A percentile compares a stretch with the other conserved stretches of the same genome.
These are phyloP conservation scores for Capronia americana DNA, from an alignment of 2,329 filamentous ascomycete genomes.

Conservation along the genomic window DNA sequence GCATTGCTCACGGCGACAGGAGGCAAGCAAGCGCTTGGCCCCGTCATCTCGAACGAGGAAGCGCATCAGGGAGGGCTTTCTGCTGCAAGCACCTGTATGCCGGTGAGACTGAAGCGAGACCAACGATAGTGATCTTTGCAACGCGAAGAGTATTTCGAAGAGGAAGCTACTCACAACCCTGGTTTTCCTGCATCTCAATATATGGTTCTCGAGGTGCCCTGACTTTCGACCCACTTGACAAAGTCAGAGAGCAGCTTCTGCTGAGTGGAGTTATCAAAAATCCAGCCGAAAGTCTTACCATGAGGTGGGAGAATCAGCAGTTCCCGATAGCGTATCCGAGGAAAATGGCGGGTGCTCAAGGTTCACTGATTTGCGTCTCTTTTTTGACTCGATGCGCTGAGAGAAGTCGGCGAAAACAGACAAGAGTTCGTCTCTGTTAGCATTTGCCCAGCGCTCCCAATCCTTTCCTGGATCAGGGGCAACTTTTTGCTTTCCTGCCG, in stretches of 20 bases:
- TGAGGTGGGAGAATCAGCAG: background rate
- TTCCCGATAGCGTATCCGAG: background rate
- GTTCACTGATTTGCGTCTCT: background rate
- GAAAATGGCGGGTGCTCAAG: constrained; percentile 1
- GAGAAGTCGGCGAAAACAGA: background rate
- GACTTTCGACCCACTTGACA: background rate
- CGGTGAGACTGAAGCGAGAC: too few relatives aligned
- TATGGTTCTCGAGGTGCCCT: too few relatives aligned
- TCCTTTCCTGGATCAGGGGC: background rate
- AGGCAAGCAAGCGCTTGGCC: too few relatives aligned
- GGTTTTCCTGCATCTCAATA: too few relatives aligned
- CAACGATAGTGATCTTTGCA: too few relatives aligned
- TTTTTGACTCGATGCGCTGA: background rate
- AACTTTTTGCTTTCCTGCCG: background rate
- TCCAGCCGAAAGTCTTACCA: background rate
- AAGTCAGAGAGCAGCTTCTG: background rate
- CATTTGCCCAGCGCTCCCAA: background rate
- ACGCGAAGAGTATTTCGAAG: too few relatives aligned
- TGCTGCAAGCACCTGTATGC: too few relatives aligned
- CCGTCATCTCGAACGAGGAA: background rate
- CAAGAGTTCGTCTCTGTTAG: background rate
- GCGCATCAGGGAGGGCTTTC: too few relatives aligned
- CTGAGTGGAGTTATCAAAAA: background rate
- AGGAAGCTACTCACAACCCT: too few relatives aligned
- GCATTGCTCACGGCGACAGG: too few relatives aligned